Evolutionary conservation across 2,329 filamentous ascomycete genomes (phyloP).

Genomic region (Fusarium newnesense): DNA sequence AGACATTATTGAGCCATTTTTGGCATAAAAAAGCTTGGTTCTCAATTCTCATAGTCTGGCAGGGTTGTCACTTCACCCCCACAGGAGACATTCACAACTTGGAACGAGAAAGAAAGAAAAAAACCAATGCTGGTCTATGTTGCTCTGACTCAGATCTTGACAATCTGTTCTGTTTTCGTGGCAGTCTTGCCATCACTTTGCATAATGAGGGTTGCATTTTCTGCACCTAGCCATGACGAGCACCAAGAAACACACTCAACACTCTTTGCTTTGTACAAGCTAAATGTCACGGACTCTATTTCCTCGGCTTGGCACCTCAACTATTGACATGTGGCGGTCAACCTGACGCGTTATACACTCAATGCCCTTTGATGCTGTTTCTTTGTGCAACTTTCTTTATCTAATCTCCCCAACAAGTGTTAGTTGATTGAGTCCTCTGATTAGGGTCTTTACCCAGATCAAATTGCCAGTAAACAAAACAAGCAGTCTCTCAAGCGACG

Average conservation of each 20-base stretch:
- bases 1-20: constrained; percentile 26
- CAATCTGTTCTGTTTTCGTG: constrained; percentile 1
- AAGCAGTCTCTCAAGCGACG: constrained; percentile 14
- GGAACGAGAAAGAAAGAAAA: neutral
- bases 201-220: constrained; percentile 12
- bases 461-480: constrained; percentile 6
- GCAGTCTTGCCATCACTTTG: neutral
- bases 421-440: neutral
- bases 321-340: constrained; percentile 28
- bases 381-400: constrained; percentile 15
- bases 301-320: constrained; percentile 10
- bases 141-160: constrained; percentile 5
- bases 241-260: neutral
- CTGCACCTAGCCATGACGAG: constrained; percentile 8
- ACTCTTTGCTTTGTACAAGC: constrained; percentile 8
- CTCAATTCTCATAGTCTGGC: constrained; percentile 2
- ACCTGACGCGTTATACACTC: constrained; percentile 31
- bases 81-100: constrained; percentile 4
- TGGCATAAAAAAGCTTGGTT: constrained; percentile 35
- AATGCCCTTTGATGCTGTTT: constrained; percentile 9
- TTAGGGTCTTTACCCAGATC: constrained; percentile 11
- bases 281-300: constrained; percentile 7
- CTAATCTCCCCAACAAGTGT: neutral
- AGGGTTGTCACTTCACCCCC: constrained; percentile 23
- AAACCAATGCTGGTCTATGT: constrained; percentile 6